Evolutionary conservation across 257 asterid genomes (phyloP), one percentile per base, ranked within the genome.

Genomic region (Galeopsis tetrahit): DNA sequence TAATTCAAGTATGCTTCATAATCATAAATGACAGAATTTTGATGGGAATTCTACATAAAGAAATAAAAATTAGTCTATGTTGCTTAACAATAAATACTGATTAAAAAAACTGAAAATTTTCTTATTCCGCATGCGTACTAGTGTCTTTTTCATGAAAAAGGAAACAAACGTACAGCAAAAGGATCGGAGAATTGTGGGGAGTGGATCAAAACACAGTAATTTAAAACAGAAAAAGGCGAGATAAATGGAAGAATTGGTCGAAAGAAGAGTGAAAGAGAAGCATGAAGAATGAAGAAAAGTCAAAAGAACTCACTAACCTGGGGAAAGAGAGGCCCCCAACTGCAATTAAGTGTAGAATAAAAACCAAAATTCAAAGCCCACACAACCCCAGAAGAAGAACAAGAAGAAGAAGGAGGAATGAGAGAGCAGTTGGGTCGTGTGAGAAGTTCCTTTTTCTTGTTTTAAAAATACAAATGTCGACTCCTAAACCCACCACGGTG

Each of bases 381-480:
- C 78, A 21, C 28, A 21, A 21, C 28, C 28, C 28, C 28, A 52
- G 31, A 6, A 31, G 71, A 14, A 55, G 57, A 42, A 31, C 49
- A 53, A 63, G 51, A 44, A 21, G 28, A 1, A 21, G 59, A 51
- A 75, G 42, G 34, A 63, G 3, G 15, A 67, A 64, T 21, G 73
- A 72, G n/a, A 63, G 72, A 77, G 76, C 58, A 72, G 67, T 49
- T 70, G 21, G 57, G 14, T 46, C 52, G 11, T 6, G 5, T 2
- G 4, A 14, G 40, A 48, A n/a, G 21, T 6, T 49, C 40, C 17
- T 39, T 77, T 63, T 36, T 14, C 9, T 74, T 70, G 57, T 67
- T 31, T 74, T 68, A 36, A 76, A 66, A 78, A 74, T 78, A 89
- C 96, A 86, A 74, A 82, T 86, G 92, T 86, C 92, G 64, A 89